Conservation (phyloP, 805 yeast species). For the Candida namnaoensis region DNA sequence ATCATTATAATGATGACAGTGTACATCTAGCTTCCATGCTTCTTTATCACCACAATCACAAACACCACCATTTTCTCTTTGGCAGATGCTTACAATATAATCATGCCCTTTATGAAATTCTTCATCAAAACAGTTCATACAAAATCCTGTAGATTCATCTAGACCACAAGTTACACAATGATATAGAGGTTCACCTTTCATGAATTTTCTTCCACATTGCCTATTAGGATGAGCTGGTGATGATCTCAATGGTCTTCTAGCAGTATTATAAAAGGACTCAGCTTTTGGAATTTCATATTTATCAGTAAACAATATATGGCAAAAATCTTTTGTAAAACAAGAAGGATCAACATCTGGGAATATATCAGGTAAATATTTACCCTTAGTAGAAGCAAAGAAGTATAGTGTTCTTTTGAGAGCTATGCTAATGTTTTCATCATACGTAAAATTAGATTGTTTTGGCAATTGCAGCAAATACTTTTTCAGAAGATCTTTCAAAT, state of each 20-base stretch:
- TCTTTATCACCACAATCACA: constrained; percentile 82
- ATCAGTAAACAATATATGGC: constrained; percentile 13
- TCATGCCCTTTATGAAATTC: constrained; percentile 67
- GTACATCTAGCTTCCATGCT: constrained; percentile 55
- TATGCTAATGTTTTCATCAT: constrained; percentile 19
- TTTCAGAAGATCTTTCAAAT: constrained; percentile 11
- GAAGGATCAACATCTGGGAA: constrained; percentile 22
- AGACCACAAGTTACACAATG: constrained; percentile 68
- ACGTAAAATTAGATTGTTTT: constrained; percentile 20
- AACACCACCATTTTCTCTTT: constrained; percentile 52
- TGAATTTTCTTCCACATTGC: constrained; percentile 67
- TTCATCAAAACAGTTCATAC: constrained; percentile 66
- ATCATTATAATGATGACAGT: constrained; percentile 35
- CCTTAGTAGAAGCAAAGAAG: constrained; percentile 31
- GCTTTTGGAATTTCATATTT: constrained; percentile 13
- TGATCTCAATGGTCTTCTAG: not conserved
- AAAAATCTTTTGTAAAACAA: constrained; percentile 14
- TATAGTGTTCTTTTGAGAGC: constrained; percentile 34
- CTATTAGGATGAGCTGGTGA: constrained; percentile 43
- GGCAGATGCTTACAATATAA: constrained; percentile 53
- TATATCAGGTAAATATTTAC: constrained; percentile 27
- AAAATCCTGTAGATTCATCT: constrained; percentile 80
- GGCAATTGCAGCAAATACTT: constrained; percentile 33
- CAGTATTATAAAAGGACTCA: not conserved
- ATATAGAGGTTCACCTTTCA: constrained; percentile 75